Percentiles rank a stretch among this genome's conserved stretches.
Evolutionary conservation across 1,284 basidiomycete species (phyloP).

Genomic region (Anthracocystis panici-leucophaei): DNA sequence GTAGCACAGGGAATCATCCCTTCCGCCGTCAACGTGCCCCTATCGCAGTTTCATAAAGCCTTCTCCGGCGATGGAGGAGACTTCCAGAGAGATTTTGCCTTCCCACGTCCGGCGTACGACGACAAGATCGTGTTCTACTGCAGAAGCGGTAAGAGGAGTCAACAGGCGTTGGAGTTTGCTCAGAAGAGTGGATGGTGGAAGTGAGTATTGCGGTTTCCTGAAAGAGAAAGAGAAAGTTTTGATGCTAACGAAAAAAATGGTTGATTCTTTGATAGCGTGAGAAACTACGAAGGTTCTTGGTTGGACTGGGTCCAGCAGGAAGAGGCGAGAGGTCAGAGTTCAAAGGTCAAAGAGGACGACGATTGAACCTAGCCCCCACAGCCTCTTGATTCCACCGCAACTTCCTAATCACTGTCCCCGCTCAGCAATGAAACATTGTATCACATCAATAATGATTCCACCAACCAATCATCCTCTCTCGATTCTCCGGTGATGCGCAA

Average conservation of each 20-base stretch:
- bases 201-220: no score
- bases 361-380: slow-evolving; percentile 18
- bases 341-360: slow-evolving; percentile 68
- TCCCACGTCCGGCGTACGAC: slow-evolving; percentile 80
- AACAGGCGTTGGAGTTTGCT: slow-evolving; percentile 85
- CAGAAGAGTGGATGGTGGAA: slow-evolving; percentile 85
- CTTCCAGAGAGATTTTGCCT: slow-evolving; percentile 76
- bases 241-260: no score
- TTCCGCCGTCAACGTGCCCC: slow-evolving; percentile 90
- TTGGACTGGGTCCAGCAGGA: slow-evolving; percentile 84
- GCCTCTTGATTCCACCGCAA: neutral
- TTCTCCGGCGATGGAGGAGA: slow-evolving; percentile 72
- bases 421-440: no score
- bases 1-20: slow-evolving; percentile 94
- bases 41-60: slow-evolving; percentile 81
- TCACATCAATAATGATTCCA: no score
- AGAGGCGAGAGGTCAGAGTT: slow-evolving; percentile 48
- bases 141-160: slow-evolving; percentile 86
- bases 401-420: no score
- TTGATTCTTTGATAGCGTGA: slow-evolving; percentile 72
- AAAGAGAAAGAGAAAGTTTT: no score
- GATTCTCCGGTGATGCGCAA: no score
- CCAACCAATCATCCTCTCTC: no score
- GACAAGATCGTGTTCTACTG: slow-evolving; percentile 95
- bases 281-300: slow-evolving; percentile 93